Evolutionary conservation across 78 protist genomes (phyloP).

Genomic region (Chrysochromulina parva): DNA sequence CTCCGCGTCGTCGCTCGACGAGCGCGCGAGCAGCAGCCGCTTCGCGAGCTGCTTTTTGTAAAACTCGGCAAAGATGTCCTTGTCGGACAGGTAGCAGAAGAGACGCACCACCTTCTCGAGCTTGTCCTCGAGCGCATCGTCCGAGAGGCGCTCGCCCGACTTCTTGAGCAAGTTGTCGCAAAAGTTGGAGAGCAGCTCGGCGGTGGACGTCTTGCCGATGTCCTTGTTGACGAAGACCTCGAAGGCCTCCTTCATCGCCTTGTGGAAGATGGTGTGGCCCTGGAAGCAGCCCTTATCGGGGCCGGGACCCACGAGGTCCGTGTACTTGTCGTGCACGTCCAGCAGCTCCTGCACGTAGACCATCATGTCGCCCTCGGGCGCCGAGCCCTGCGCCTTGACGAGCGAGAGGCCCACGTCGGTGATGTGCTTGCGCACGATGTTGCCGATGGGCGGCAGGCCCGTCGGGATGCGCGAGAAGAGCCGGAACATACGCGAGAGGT

Average conservation of each 20-base stretch:
- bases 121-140: constrained; percentile 27
- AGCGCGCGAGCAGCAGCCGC: constrained; percentile 47
- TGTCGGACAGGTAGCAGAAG: constrained; percentile 49
- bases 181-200: constrained; percentile 43
- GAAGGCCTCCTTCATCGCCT: constrained; percentile 44
- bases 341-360: constrained; percentile 31
- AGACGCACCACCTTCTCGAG: constrained; percentile 47
- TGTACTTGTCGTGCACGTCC: constrained; percentile 42
- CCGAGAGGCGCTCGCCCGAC: constrained; percentile 8
- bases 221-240: constrained; percentile 54
- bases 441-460: constrained; percentile 43
- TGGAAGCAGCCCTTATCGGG: constrained; percentile 34
- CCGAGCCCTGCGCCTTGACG: neutral
- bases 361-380: neutral
- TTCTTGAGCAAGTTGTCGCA: constrained; percentile 43
- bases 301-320: constrained; percentile 13
- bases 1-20: constrained; percentile 53
- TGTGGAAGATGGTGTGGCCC: constrained; percentile 40
- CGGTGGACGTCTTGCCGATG: constrained; percentile 32
- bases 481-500: constrained; percentile 24
- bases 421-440: constrained; percentile 45
- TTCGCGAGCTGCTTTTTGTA: constrained; percentile 60
- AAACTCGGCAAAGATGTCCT: constrained; percentile 62
- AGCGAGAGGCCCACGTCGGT: constrained; percentile 24
- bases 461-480: neutral